Percentiles rank a stretch among this genome's conserved stretches.
These are phyloP conservation scores for Rhodotorula graminis DNA, from an alignment of 768 basidiomycete species.

Conservation along the genomic window DNA sequence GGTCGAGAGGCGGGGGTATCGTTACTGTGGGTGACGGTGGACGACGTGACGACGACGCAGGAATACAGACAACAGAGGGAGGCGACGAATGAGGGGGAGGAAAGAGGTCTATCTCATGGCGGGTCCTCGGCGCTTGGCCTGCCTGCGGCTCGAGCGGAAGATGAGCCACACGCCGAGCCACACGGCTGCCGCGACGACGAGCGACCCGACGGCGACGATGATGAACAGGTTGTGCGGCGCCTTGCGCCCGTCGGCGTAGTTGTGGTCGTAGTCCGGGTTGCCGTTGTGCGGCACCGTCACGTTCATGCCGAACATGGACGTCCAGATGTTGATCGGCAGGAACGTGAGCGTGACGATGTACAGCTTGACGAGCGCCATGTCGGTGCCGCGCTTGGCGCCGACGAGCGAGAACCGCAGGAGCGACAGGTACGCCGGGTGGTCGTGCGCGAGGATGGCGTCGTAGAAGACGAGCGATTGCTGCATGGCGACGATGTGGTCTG, in stretches of 20 bases:
- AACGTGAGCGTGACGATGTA: conserved; percentile 65
- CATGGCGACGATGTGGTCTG: conserved; percentile 84
- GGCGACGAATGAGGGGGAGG: too few relatives aligned
- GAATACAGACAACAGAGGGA: neutral
- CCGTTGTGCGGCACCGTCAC: conserved; percentile 60
- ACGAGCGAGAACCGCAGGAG: conserved; percentile 64
- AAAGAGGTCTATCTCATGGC: neutral
- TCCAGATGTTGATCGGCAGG: conserved; percentile 58
- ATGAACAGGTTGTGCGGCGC: conserved; percentile 15
- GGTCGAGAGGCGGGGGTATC: neutral
- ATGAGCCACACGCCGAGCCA: conserved; percentile 28
- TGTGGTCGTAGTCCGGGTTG: conserved; percentile 8
- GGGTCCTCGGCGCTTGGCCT: conserved; percentile 16
- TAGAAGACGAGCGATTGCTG: conserved; percentile 79
- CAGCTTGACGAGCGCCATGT: conserved; percentile 63
- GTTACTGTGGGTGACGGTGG: neutral
- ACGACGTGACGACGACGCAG: neutral
- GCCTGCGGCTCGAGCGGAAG: conserved; percentile 19
- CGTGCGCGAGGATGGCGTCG: conserved; percentile 80
- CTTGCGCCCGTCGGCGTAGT: neutral
- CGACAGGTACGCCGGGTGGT: conserved; percentile 77
- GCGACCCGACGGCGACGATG: conserved; percentile 11
- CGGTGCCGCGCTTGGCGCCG: conserved; percentile 59
- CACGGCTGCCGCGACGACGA: conserved; percentile 10
- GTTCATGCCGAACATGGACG: conserved; percentile 53